Conservation (phyloP, 305 asterid species). For the Fraxinus velutina region DNA sequence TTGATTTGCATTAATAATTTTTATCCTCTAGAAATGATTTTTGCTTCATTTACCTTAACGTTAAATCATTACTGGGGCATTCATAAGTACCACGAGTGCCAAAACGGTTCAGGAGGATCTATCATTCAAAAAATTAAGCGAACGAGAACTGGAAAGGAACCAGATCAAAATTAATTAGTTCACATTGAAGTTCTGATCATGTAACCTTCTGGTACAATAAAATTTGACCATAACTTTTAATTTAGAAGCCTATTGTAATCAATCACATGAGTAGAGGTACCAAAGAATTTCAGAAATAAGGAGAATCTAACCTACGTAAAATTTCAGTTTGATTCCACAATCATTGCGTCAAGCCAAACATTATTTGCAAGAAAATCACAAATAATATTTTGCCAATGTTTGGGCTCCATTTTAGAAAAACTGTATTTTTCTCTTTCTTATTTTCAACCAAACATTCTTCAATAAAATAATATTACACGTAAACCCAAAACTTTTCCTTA, state of each 20-base stretch:
- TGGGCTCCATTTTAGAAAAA: not conserved
- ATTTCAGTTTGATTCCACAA: conserved; percentile 5
- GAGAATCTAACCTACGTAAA: not conserved
- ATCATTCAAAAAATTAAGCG: not conserved
- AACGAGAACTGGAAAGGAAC: not conserved
- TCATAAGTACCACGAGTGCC: not conserved
- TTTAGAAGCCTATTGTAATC: not conserved
- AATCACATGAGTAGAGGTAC: conserved; percentile 1
- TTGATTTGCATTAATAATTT: not conserved
- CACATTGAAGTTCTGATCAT: not conserved
- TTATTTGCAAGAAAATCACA: not conserved
- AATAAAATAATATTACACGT: not conserved
- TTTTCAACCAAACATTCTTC: not conserved
- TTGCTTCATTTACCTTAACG: not conserved
- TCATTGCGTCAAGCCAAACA: conserved; percentile 6
- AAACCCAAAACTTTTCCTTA: not conserved
- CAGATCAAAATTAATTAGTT: not conserved
- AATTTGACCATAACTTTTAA: not conserved
- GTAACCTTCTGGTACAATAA: not conserved
- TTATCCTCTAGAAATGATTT: not conserved
- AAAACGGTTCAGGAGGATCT: not conserved
- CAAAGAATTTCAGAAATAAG: not conserved
- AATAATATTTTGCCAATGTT: not conserved
- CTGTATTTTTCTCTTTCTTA: not conserved
- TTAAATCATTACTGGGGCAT: not conserved